Conservation (phyloP, 1,284 basidiomycete genomes). For the Baeospora myosura region DNA sequence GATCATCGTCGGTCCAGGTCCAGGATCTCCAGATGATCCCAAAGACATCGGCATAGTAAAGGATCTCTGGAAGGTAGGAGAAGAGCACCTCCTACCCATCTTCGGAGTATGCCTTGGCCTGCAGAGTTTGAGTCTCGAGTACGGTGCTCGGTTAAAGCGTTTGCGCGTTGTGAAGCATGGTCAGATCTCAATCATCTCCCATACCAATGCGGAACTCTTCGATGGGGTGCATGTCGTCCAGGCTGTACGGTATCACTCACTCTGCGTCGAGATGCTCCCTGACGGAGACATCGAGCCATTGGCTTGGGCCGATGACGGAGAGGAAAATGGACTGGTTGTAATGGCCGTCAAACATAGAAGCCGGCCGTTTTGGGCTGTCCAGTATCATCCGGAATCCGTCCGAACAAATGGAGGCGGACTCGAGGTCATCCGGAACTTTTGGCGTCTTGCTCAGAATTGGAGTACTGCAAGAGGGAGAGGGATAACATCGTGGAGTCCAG, state of each 20-base stretch:
- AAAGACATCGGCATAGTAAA: slow-evolving; percentile 61
- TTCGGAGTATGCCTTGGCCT: slow-evolving; percentile 91
- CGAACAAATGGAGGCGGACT: slow-evolving; percentile 57
- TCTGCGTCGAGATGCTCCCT: slow-evolving; percentile 45
- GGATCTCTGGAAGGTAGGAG: slow-evolving; percentile 56
- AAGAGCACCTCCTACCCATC: slow-evolving; percentile 54
- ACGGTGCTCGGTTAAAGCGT: slow-evolving; percentile 55
- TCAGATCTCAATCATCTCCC: slow-evolving; percentile 63
- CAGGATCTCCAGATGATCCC: slow-evolving; percentile 64
- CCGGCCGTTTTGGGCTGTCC: slow-evolving; percentile 86
- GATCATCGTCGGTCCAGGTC: slow-evolving; percentile 72
- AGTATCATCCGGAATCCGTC: slow-evolving; percentile 90
- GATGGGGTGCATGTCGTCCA: slow-evolving; percentile 46
- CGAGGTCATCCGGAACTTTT: slow-evolving; percentile 66
- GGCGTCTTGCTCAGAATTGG: slow-evolving; percentile 57
- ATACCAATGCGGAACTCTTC: slow-evolving; percentile 56
- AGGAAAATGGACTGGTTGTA: slow-evolving; percentile 57
- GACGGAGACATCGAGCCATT: slow-evolving; percentile 48
- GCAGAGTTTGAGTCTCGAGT: slow-evolving; percentile 80
- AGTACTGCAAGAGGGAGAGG: slow-evolving; percentile 28
- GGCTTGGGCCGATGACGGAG: slow-evolving; percentile 61
- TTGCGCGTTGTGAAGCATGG: slow-evolving; percentile 72
- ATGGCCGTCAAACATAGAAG: slow-evolving; percentile 64
- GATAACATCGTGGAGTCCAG: slow-evolving; percentile 33
- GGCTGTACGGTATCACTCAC: slow-evolving; percentile 84